Evolutionary conservation across 129 eudicot genomes (phyloP).

Genomic region (Silybum marianum): DNA sequence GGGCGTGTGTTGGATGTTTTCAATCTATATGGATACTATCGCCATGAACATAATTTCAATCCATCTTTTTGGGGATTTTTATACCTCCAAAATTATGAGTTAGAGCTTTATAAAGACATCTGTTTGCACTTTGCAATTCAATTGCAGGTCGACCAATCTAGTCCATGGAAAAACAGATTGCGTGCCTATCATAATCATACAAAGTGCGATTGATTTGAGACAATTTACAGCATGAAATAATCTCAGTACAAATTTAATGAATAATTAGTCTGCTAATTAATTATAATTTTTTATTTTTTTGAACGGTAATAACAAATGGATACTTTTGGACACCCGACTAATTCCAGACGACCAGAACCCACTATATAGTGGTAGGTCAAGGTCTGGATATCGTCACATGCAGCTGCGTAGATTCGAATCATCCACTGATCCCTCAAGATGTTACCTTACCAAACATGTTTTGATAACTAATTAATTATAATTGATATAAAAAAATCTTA

Average conservation of each 20-base stretch:
- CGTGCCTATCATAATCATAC: conserved; percentile 19
- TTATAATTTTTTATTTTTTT: too few relatives aligned
- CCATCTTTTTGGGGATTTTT: not conserved
- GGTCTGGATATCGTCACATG: too few relatives aligned
- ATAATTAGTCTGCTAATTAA: too few relatives aligned
- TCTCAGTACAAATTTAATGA: too few relatives aligned
- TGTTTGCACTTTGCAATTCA: conserved; percentile 25
- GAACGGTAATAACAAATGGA: too few relatives aligned
- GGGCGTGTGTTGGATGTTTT: not conserved
- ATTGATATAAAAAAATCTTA: not conserved
- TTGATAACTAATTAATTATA: too few relatives aligned
- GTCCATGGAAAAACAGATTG: conserved; percentile 20
- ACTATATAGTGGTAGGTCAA: too few relatives aligned
- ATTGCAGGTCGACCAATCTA: conserved; percentile 16
- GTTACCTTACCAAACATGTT: too few relatives aligned
- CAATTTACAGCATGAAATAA: not conserved
- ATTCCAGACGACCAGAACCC: too few relatives aligned
- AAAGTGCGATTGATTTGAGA: not conserved
- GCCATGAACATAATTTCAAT: not conserved
- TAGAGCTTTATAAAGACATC: not conserved
- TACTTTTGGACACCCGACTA: too few relatives aligned
- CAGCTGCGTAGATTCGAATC: too few relatives aligned
- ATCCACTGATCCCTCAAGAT: too few relatives aligned
- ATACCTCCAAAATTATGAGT: not conserved
- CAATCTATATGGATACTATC: not conserved